These are phyloP conservation scores for Cercospora janseana DNA, from an alignment of 2,329 filamentous ascomycete genomes.

Conservation along the genomic window DNA sequence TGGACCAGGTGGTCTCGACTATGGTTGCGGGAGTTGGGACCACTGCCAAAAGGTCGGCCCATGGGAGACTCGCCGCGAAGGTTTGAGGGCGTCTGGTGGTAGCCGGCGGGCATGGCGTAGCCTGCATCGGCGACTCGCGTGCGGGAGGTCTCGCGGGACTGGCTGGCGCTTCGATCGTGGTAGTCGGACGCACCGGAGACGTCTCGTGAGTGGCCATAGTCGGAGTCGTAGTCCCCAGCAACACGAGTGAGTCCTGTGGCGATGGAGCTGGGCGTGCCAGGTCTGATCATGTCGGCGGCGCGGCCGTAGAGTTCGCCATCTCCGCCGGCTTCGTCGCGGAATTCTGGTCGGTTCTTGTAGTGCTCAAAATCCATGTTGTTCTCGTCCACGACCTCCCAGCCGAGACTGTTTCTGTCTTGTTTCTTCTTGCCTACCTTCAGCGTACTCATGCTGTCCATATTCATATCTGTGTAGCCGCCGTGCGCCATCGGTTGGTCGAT, in stretches of 20 bases:
- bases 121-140: constrained; percentile 32
- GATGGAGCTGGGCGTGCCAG: constrained; percentile 60
- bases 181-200: constrained; percentile 8
- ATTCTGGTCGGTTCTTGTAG: constrained; percentile 87
- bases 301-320: constrained; percentile 58
- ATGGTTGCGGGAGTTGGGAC: constrained; percentile 22
- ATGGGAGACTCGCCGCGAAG: constrained; percentile 46
- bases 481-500: constrained; percentile 62
- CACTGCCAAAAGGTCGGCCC: constrained; percentile 26
- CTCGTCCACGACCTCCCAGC: constrained; percentile 86
- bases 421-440: constrained; percentile 58
- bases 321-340: constrained; percentile 81
- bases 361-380: constrained; percentile 83
- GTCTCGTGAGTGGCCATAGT: constrained; percentile 20
- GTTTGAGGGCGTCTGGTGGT: constrained; percentile 46
- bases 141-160: constrained; percentile 19
- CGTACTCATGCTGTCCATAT: constrained; percentile 74
- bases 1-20: constrained; percentile 26
- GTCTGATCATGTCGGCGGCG: constrained; percentile 58
- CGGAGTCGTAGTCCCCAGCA: constrained; percentile 34
- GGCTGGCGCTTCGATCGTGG: constrained; percentile 27
- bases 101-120: constrained; percentile 48
- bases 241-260: constrained; percentile 35
- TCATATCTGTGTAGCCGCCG: constrained; percentile 79
- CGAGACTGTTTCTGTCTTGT: constrained; percentile 24